Evolutionary conservation across 2,329 filamentous ascomycete species (phyloP), one percentile per base, ranked within the genome.

Genomic region (Sporothrix pseudoabietina): DNA sequence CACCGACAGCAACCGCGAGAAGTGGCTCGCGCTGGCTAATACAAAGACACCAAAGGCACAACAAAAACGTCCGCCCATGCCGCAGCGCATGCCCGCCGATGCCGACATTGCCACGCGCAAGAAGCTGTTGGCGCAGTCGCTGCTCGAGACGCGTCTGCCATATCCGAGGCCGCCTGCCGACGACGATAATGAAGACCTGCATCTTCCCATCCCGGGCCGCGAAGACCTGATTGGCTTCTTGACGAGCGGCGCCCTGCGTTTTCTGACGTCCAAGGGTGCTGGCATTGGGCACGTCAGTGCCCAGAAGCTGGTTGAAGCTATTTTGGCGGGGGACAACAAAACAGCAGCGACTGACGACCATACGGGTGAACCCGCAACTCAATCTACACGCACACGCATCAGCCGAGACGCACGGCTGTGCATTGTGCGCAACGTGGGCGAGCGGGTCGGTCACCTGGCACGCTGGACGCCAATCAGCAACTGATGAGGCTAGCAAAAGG

Each of bases 211-310:
- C n/a, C 95, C 95, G 0, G 85, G 86, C 10, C 89, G 90, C 75
- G 85, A 87, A 30, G 92, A 98, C 79, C 85, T 98, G 14, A 88
- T 98, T 69, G 96, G 96, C 0, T 99, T 97, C 80, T 90, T 98
- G 32, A 98, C 94, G 1, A 92, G 91, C 0, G 96, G 95, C 0
- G 91, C 92, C 69, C 97, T 91, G 80, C 94, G 91, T 78, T 86
- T 98, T 1, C 88, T 89, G 1, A 89, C 92, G 76, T 96, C 95
- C 0, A 88, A 87, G 76, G 92, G 91, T 0, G 90, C 89, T 19
- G 95, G 90, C 0, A 85, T 98, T 74, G 96, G 92, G 0, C 91
- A 88, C 69, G 76, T 75, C 41, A 30, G 89, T 16, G 83, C 91
- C 0, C 84, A 84, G 5, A 91, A 86, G 80, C 85, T 92, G 0